phyloP scores from a whole-genome alignment of 331 rosid genomes.

The Cucumis variabilis region DNA sequence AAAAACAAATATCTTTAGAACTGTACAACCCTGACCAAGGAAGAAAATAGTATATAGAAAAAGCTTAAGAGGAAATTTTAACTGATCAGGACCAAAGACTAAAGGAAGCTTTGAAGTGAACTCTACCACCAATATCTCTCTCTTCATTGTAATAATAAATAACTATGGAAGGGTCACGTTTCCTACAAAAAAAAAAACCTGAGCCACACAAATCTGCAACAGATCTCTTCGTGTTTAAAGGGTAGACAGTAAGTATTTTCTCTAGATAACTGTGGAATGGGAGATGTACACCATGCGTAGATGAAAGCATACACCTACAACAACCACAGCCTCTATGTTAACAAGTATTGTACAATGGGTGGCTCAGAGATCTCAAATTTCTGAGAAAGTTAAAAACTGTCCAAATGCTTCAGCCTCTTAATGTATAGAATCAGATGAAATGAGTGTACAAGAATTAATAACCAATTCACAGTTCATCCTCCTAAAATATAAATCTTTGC shows the following conservation, averaged over 20 bases:
- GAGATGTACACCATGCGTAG: background rate
- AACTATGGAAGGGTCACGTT: background rate
- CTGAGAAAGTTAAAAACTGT: background rate
- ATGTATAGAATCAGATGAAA: background rate
- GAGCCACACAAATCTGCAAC: background rate
- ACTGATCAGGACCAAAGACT: background rate
- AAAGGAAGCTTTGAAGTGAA: background rate
- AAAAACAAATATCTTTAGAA: background rate
- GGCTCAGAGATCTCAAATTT: background rate
- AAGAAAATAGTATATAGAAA: background rate
- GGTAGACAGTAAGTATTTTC: background rate
- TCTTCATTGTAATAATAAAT: background rate
- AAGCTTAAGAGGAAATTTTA: background rate
- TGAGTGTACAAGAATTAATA: background rate
- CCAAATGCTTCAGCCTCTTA: background rate
- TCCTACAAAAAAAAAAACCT: background rate
- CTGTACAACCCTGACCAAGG: background rate
- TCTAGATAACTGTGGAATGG: background rate
- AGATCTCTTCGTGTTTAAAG: background rate
- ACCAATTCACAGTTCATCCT: background rate
- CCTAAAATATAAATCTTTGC: background rate
- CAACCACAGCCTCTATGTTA: constrained; percentile 4
- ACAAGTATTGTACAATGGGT: background rate
- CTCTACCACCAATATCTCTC: background rate
- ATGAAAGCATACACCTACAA: background rate